Percentiles rank a stretch among this genome's conserved stretches.
phyloP scores from a whole-genome alignment of 805 yeast species.

The Saturnispora dispora region DNA sequence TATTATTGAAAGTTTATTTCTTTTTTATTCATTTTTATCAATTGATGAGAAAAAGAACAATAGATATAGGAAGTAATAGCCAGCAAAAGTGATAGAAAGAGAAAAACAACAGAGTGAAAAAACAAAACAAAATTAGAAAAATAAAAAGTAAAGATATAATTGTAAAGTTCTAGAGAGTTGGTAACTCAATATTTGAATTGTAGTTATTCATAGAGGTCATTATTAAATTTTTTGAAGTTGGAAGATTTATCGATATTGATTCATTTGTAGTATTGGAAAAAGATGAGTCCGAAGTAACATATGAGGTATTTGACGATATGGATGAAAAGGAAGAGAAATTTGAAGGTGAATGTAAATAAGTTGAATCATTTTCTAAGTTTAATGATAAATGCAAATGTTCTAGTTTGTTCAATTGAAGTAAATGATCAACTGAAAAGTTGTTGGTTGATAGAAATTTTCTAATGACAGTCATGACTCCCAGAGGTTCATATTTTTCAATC shows the following conservation, averaged over 20 bases:
- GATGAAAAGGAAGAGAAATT: conserved; percentile 28
- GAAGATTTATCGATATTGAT: not conserved
- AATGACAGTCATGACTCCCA: conserved; percentile 46
- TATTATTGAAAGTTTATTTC: not conserved
- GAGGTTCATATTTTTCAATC: conserved; percentile 38
- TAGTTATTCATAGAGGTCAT: not conserved
- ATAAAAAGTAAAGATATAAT: not conserved
- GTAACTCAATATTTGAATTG: not conserved
- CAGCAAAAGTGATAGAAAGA: not conserved
- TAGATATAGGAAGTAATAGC: not conserved
- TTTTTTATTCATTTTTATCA: not conserved
- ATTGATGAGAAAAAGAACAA: not conserved
- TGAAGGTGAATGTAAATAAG: conserved; percentile 15
- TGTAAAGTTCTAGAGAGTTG: not conserved
- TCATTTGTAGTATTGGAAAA: not conserved
- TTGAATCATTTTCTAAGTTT: not conserved
- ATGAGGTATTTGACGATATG: conserved; percentile 25
- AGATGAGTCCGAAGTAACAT: conserved; percentile 16
- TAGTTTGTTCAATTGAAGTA: not conserved
- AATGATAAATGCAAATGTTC: conserved; percentile 9
- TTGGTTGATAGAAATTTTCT: conserved; percentile 17
- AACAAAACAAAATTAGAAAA: not conserved
- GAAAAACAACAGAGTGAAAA: not conserved
- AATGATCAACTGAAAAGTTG: conserved; percentile 1
- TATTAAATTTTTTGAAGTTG: not conserved